Evolutionary conservation across 257 asterid species (phyloP).

Genomic region (Henckelia pumila): DNA sequence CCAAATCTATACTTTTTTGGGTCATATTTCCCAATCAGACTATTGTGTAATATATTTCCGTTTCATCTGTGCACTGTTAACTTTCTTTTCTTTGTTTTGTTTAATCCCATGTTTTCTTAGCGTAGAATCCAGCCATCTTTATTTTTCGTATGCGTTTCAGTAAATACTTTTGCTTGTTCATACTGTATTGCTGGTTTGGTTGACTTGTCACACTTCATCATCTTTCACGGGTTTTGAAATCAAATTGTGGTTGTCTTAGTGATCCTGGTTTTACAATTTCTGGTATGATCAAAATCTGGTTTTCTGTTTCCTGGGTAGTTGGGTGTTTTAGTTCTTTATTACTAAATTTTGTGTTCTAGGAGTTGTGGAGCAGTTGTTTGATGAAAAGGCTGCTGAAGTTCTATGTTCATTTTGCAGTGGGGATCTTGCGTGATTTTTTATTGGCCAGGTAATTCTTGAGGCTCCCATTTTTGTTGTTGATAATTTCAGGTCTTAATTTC

Average conservation of each 20-base stretch:
- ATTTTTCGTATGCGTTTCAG: background rate
- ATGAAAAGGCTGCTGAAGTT: background rate
- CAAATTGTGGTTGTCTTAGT: background rate
- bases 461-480: background rate
- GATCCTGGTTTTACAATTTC: conserved; percentile 3
- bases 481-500: background rate
- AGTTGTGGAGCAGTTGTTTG: background rate
- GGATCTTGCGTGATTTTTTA: background rate
- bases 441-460: conserved; percentile 2
- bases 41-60: conserved; percentile 14
- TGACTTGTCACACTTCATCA: conserved; percentile 6
- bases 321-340: background rate
- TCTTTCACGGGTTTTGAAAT: background rate
- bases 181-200: background rate
- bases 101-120: conserved; percentile 8
- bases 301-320: no score
- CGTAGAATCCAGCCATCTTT: conserved; percentile 11
- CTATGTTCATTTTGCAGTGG: background rate
- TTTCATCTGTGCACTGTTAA: conserved; percentile 24
- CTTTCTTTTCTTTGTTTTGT: conserved; percentile 16
- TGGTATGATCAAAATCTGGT: conserved; percentile 1
- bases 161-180: background rate
- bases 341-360: background rate
- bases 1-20: background rate
- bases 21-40: conserved; percentile 12